Base-by-base conservation (phyloP, 768 basidiomycete species). In the Suillus placidus region DNA sequence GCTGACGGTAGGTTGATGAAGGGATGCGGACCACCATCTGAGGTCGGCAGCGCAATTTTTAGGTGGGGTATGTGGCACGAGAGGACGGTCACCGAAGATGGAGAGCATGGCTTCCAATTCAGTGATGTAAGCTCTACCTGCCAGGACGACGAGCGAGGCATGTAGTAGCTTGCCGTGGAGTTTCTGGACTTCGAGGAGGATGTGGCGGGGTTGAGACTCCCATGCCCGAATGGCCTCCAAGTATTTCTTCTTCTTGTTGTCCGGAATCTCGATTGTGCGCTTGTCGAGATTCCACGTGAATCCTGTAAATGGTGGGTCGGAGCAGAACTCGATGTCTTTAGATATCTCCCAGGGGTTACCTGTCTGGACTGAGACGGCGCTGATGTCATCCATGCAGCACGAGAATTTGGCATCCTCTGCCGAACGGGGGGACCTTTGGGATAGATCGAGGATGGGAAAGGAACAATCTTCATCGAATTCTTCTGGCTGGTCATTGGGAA, bases 391-490 rank as follows among this genome's bases (percentile, higher is more conserved):
- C 51, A 65, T 74, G 1, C 20, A 3, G 0, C 13, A 6, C 67
- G 71, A 1, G 73, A n/a, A 40, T n/a, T 37, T 23, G 0, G 57
- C 30, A 6, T 26, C 42, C n/a, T 38, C 60, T 0, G 20, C 10
- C 2, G 71, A 73, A 0, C 73, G 65, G 0, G 73, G 68, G 0
- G 75, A 78, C 0, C 20, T 14, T 1, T 3, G 0, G 0, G 77
- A 78, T 1, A 73, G 70, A 55, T 78, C 73, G 0, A 6, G 16
- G 75, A 61, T 12, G 66, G 69, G 61, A 54, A 64, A 3, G 14
- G 4, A 12, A 60, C 63, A 67, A 40, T 81, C 77, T 40, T 82
- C 77, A 43, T 77, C 76, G 62, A 74, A 80, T 62, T 82, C 77
- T 49, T 78, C 71, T 0, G 47, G 3, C 0, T 14, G 35, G 0